Conservation (phyloP, 2,329 filamentous ascomycete genomes). For the Ophiostoma triangulosporum region DNA sequence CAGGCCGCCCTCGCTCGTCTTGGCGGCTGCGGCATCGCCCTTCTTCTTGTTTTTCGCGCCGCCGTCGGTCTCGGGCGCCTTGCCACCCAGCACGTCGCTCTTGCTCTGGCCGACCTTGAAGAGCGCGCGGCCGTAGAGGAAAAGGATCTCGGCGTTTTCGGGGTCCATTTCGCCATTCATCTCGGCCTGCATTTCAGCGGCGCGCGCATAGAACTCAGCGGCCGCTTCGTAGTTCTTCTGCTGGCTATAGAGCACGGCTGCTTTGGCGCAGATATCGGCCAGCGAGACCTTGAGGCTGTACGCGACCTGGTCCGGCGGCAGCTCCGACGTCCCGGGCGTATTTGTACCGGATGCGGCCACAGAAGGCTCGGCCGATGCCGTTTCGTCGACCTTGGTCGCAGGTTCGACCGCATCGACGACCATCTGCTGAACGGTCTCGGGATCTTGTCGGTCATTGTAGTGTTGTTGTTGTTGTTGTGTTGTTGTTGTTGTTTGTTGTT, state of each 20-base stretch:
- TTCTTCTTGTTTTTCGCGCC: constrained; percentile 22
- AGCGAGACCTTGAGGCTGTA: constrained; percentile 46
- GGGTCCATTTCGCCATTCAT: constrained; percentile 85
- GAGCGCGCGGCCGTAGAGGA: constrained; percentile 82
- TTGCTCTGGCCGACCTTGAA: constrained; percentile 91
- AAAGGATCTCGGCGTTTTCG: constrained; percentile 86
- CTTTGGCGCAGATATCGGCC: constrained; percentile 66
- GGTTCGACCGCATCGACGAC: neutral
- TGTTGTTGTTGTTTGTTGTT: too few relatives aligned
- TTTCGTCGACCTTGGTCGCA: neutral
- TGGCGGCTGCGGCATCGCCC: constrained; percentile 26
- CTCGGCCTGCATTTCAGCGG: constrained; percentile 78
- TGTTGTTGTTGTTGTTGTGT: neutral
- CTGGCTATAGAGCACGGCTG: constrained; percentile 71
- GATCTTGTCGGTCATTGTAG: constrained; percentile 11
- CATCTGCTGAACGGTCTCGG: neutral
- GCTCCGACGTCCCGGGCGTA: constrained; percentile 20
- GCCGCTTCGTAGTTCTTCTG: constrained; percentile 72
- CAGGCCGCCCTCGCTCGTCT: constrained; percentile 28
- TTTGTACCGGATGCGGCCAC: constrained; percentile 18
- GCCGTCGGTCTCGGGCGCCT: constrained; percentile 43
- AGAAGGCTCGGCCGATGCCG: constrained; percentile 7
- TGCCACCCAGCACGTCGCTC: constrained; percentile 83
- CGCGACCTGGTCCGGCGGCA: constrained; percentile 21
- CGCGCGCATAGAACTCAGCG: constrained; percentile 75